Evolutionary conservation across 805 yeast genomes (phyloP), one percentile per base, ranked within the genome.

Genomic region (Barnettozyma wickerhamii): DNA sequence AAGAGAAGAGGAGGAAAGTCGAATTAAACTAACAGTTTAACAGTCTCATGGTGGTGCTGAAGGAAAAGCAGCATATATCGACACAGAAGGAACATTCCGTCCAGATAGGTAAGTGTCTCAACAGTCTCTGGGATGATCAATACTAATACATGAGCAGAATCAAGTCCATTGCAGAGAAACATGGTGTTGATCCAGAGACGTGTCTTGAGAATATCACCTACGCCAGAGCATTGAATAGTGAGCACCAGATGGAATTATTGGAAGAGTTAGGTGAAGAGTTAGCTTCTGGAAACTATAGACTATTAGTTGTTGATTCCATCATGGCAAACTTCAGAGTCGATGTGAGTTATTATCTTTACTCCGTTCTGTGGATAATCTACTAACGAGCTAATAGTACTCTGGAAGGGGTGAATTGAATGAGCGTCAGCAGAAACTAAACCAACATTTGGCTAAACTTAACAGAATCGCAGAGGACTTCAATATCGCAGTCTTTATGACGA

Each of bases 301-400:
- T 83, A 21, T 26, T 42, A 58, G 62, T 75, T 37, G 69, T 84
- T 23, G 91, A 84, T 59, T 82, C 90, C 4, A 83, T 84, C 38
- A 82, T 84, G 87, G 84, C 89, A 2, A 72, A 80, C 42, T 84
- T 84, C 55, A 68, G 91, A 52, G 88, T 87, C 19, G 91, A 84
- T 58, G 64, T 60, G 44, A 27, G 63, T 41, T n/a, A 14, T 18
- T 3, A 19, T 30, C 10, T 10, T 9, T 14, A 9, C 14, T 18
- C 17, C 12, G 6, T 13, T 5, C 17, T 6, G 9, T 20, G 7
- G 7, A 30, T 14, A 15, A 30, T 7, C 6, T 6, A 31, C 34
- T 19, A 19, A 19, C 24, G 19, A 7, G n/a, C n/a, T 12, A 15
- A n/a, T 17, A 58, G 63, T 84, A 81, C 55, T 71, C 79, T 20